Conservation (phyloP, 73 alveolate species). For the Tetrahymena malaccensis region DNA sequence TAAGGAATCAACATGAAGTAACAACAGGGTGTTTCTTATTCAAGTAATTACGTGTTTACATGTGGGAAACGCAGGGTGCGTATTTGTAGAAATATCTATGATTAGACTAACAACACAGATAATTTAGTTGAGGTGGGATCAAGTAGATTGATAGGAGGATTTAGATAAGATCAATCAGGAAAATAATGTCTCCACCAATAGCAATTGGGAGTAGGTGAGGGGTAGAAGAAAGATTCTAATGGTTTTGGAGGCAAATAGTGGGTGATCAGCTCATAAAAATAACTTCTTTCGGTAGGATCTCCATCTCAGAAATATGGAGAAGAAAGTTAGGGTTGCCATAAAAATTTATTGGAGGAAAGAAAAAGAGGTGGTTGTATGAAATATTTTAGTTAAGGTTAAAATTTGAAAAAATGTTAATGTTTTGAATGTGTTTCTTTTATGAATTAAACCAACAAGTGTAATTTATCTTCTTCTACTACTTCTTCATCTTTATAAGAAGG, state of each 20-base stretch:
- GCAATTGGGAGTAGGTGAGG: not conserved
- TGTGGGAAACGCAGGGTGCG: conserved; percentile 1
- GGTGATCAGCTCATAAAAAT: not conserved
- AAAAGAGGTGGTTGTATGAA: not conserved
- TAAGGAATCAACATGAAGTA: not conserved
- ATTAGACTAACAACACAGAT: not conserved
- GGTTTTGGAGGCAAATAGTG: not conserved
- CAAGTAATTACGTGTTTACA: not conserved
- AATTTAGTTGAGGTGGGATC: not conserved
- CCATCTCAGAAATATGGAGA: not conserved
- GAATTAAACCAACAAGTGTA: not conserved
- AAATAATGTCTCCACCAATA: not conserved
- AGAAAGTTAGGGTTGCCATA: not conserved
- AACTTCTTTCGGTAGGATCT: not conserved
- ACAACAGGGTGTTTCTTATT: not conserved
- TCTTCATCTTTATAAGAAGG: not conserved
- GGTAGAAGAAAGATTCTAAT: not conserved
- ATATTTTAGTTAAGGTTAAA: not conserved
- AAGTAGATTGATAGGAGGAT: not conserved
- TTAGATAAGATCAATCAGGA: not conserved
- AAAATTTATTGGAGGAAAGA: not conserved
- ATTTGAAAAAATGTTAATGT: not conserved
- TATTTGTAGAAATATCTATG: not conserved
- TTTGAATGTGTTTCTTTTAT: not conserved
- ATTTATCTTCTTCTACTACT: not conserved